Evolutionary conservation across 306 rosid genomes (phyloP).

Genomic region (Abrus precatorius): DNA sequence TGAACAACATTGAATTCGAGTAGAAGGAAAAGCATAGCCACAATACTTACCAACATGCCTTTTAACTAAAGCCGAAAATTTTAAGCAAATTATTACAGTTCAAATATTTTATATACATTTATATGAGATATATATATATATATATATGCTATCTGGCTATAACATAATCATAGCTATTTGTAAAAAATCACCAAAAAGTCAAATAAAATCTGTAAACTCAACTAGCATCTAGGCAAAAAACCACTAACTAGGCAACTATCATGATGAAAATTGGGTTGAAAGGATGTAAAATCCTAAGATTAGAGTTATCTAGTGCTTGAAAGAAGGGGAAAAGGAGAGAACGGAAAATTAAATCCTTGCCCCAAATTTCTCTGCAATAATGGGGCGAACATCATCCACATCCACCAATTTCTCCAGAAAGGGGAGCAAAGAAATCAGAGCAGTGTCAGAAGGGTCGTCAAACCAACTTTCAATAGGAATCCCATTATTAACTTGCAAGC

Average conservation of each 20-base stretch:
- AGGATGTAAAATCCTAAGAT: conserved; percentile 16
- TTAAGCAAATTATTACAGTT: too few species aligned
- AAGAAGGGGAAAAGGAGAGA: neutral
- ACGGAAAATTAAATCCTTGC: conserved; percentile 59
- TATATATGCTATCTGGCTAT: conserved; percentile 14
- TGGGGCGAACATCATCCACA: conserved; percentile 86
- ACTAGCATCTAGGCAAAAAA: neutral
- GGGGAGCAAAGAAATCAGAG: conserved; percentile 76
- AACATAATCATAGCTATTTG: neutral
- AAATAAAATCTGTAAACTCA: neutral
- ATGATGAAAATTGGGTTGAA: neutral
- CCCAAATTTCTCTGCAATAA: conserved; percentile 71
- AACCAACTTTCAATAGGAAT: conserved; percentile 93
- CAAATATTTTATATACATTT: too few species aligned
- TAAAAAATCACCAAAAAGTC: neutral
- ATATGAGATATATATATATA: too few species aligned
- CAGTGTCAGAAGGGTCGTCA: conserved; percentile 76
- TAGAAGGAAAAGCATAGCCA: too few species aligned
- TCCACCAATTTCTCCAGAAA: conserved; percentile 86
- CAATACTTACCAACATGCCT: too few species aligned
- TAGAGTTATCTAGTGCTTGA: conserved; percentile 12
- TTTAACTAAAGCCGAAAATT: too few species aligned
- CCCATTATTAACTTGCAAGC: conserved; percentile 86
- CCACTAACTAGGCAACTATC: neutral
- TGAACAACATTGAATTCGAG: too few species aligned